Percentiles rank a stretch among this genome's conserved stretches.
Evolutionary conservation across 495 filamentous ascomycete genomes (phyloP).

Genomic region (Trichoderma virens): DNA sequence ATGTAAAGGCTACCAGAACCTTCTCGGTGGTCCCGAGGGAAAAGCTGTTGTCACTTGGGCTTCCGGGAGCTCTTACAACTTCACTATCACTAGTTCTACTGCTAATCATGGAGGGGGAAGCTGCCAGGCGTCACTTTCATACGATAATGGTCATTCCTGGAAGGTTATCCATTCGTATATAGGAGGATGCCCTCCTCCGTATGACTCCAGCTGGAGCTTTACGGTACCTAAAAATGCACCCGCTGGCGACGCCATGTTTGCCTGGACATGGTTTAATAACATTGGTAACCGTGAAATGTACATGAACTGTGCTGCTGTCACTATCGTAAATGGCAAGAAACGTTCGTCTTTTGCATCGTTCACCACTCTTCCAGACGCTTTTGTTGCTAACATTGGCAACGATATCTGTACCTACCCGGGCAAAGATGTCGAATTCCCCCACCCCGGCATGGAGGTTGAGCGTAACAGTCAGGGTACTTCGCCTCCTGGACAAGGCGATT

Average conservation of each 20-base stretch:
- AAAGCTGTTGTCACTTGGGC: conserved; percentile 41
- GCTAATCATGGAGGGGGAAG: conserved; percentile 57
- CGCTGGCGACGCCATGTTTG: conserved; percentile 53
- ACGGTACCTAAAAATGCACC: conserved; percentile 53
- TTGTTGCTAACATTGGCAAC: conserved; percentile 51
- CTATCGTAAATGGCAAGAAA: conserved; percentile 37
- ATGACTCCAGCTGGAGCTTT: conserved; percentile 48
- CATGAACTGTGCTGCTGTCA: conserved; percentile 58
- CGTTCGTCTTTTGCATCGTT: conserved; percentile 33
- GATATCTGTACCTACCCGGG: conserved; percentile 45
- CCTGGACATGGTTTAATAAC: conserved; percentile 59
- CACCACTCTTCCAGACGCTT: conserved; percentile 47
- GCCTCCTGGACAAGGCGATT: conserved; percentile 19
- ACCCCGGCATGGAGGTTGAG: conserved; percentile 60
- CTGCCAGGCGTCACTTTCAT: conserved; percentile 57
- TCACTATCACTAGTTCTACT: conserved; percentile 48
- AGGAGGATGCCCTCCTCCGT: conserved; percentile 48
- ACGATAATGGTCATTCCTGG: conserved; percentile 54
- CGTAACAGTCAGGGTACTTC: conserved; percentile 19
- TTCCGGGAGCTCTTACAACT: conserved; percentile 49
- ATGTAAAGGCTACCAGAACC: conserved; percentile 57
- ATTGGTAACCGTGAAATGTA: conserved; percentile 63
- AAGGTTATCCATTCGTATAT: conserved; percentile 59
- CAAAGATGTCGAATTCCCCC: conserved; percentile 55
- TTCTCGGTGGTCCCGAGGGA: conserved; percentile 39